phyloP scores from a whole-genome alignment of 768 basidiomycete species.

The Lactarius akahatsu region DNA sequence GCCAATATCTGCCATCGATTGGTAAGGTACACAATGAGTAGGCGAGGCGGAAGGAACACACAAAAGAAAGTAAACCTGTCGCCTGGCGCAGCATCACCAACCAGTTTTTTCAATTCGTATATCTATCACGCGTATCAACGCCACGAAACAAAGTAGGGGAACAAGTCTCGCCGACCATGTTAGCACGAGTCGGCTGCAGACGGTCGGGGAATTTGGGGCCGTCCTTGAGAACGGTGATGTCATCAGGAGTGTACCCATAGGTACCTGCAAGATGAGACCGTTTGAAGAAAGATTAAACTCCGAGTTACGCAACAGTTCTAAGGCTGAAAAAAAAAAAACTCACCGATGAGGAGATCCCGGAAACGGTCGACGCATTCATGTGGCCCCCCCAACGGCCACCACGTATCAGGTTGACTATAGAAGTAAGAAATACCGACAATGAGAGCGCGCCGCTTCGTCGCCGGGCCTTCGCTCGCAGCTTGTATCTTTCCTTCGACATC shows the following conservation, averaged over 20 bases:
- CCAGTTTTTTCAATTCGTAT: slow-evolving; percentile 16
- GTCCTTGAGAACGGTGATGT: slow-evolving; percentile 29
- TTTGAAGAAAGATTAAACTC: no score
- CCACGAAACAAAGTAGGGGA: not conserved
- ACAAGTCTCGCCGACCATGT: slow-evolving; percentile 21
- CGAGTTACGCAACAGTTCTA: no score
- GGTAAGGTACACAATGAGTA: no score
- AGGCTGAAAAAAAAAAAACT: not conserved
- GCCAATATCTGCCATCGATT: no score
- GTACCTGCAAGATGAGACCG: no score
- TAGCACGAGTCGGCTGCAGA: slow-evolving; percentile 19
- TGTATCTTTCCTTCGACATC: not conserved
- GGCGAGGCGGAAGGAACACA: no score
- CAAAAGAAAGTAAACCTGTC: slow-evolving; percentile 34
- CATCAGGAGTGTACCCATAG: slow-evolving; percentile 23
- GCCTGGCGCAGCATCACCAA: slow-evolving; percentile 28
- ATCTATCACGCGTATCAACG: slow-evolving; percentile 17
- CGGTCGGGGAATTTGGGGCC: not conserved
- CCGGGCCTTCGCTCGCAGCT: not conserved
- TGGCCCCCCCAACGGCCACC: slow-evolving; percentile 12
- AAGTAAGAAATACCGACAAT: slow-evolving; percentile 28
- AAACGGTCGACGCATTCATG: slow-evolving; percentile 23
- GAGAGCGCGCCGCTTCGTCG: slow-evolving; percentile 25
- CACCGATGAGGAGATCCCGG: slow-evolving; percentile 15
- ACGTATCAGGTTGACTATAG: not conserved